These are phyloP conservation scores for Solanum neorickii DNA, from an alignment of 257 asterid species.

Conservation along the genomic window DNA sequence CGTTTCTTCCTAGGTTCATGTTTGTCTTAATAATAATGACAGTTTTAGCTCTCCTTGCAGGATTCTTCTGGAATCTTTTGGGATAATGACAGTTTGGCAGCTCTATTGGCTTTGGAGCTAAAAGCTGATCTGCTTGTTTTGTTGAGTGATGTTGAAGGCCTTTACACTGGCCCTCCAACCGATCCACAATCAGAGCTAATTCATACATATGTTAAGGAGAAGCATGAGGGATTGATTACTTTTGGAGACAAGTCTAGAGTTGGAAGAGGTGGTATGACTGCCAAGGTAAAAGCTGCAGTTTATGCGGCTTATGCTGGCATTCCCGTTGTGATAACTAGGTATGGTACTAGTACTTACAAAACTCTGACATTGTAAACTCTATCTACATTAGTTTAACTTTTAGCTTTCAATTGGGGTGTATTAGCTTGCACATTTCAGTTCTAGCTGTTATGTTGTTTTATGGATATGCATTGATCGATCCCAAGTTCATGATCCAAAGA, in stretches of 20 bases:
- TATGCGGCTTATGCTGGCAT: constrained; percentile 58
- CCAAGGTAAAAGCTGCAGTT: constrained; percentile 80
- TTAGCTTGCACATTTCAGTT: background rate
- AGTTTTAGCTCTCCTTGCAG: constrained; percentile 15
- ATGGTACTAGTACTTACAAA: background rate
- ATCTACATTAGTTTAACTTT: background rate
- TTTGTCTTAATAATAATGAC: background rate
- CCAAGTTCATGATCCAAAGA: background rate
- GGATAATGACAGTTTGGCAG: constrained; percentile 82
- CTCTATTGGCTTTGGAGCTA: constrained; percentile 66
- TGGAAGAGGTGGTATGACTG: constrained; percentile 92
- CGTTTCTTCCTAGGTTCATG: background rate
- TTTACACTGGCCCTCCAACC: constrained; percentile 74
- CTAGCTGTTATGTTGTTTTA: background rate
- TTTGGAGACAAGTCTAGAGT: constrained; percentile 88
- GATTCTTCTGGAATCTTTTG: constrained; percentile 81
- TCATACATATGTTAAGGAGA: constrained; percentile 51
- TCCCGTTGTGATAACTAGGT: constrained; percentile 81
- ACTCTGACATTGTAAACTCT: background rate
- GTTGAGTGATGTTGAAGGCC: constrained; percentile 82
- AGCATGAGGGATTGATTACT: constrained; percentile 42
- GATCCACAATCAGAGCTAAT: constrained; percentile 65
- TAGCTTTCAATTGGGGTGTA: background rate
- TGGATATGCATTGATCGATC: background rate
- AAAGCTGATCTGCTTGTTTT: constrained; percentile 74